Evolutionary conservation across 2,329 filamentous ascomycete species (phyloP).

Genomic region (Truncatella angustata): DNA sequence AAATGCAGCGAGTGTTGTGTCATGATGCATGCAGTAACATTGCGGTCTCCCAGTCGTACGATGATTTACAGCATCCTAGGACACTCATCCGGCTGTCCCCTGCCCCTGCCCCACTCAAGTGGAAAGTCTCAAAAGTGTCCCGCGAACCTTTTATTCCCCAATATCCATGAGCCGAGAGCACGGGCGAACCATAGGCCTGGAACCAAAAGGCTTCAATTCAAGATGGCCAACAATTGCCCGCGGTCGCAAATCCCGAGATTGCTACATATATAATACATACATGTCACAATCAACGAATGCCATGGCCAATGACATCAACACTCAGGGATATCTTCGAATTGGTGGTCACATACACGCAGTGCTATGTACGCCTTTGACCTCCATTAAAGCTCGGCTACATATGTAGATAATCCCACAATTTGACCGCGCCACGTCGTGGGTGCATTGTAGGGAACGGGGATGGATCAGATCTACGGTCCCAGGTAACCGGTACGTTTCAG

Average conservation of each 20-base stretch:
- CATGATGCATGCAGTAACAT: not conserved
- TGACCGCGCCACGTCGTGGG: conserved; percentile 1
- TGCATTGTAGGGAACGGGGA: too few relatives aligned
- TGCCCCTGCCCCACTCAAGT: too few relatives aligned
- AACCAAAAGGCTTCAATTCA: not conserved
- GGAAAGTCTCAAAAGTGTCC: too few relatives aligned
- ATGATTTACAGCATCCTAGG: not conserved
- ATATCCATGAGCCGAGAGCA: too few relatives aligned
- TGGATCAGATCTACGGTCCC: conserved; percentile 1
- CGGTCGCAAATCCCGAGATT: not conserved
- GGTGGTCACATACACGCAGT: too few relatives aligned
- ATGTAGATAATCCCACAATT: not conserved
- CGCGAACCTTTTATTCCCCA: too few relatives aligned
- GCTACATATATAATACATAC: not conserved
- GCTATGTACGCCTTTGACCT: too few relatives aligned
- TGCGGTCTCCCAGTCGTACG: conserved; percentile 1
- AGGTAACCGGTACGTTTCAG: not conserved
- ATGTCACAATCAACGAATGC: not conserved
- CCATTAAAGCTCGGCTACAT: too few relatives aligned
- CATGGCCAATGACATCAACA: too few relatives aligned
- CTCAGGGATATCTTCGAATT: too few relatives aligned
- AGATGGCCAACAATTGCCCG: not conserved
- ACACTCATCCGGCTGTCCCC: too few relatives aligned
- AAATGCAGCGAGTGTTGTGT: not conserved
- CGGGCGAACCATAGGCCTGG: not conserved